These are phyloP conservation scores for Candida yuanshanica DNA, from an alignment of 805 yeast genomes.

Conservation along the genomic window DNA sequence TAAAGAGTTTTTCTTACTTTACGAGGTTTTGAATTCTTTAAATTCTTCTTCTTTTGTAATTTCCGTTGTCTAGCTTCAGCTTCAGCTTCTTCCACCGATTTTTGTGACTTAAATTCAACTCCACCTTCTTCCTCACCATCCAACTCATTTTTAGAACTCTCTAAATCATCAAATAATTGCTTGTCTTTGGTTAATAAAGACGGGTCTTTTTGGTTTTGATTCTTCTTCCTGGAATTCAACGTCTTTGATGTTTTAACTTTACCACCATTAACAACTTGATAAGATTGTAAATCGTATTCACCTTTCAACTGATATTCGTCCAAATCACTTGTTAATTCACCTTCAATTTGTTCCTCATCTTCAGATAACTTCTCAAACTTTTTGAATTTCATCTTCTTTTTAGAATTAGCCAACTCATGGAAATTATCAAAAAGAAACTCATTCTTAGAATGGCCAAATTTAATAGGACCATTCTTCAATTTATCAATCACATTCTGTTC, in stretches of 20 bases:
- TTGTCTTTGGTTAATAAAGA: slow-evolving; percentile 13
- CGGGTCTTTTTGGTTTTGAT: background rate
- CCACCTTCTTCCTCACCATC: slow-evolving; percentile 26
- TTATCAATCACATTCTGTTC: slow-evolving; percentile 18
- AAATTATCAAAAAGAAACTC: slow-evolving; percentile 18
- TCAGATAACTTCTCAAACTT: slow-evolving; percentile 12
- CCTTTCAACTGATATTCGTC: slow-evolving; percentile 12
- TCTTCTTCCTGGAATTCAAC: background rate
- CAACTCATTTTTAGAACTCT: slow-evolving; percentile 16
- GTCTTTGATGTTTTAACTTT: background rate
- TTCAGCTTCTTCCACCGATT: slow-evolving; percentile 19
- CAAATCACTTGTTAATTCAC: slow-evolving; percentile 1
- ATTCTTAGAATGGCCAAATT: slow-evolving; percentile 15
- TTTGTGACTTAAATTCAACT: slow-evolving; percentile 21
- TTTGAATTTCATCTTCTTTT: slow-evolving; percentile 19
- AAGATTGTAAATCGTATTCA: slow-evolving; percentile 21
- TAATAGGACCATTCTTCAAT: slow-evolving; percentile 15
- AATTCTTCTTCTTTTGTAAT: slow-evolving; percentile 10
- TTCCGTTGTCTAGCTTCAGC: slow-evolving; percentile 11
- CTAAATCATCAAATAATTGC: slow-evolving; percentile 20
- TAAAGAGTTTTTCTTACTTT: slow-evolving; percentile 21
- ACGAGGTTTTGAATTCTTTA: slow-evolving; percentile 7
- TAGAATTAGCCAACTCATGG: slow-evolving; percentile 11
- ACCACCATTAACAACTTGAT: slow-evolving; percentile 15
- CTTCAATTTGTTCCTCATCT: slow-evolving; percentile 6